Base-by-base conservation (phyloP, 1,284 basidiomycete genomes). In the Moesziomyces aphidis region DNA sequence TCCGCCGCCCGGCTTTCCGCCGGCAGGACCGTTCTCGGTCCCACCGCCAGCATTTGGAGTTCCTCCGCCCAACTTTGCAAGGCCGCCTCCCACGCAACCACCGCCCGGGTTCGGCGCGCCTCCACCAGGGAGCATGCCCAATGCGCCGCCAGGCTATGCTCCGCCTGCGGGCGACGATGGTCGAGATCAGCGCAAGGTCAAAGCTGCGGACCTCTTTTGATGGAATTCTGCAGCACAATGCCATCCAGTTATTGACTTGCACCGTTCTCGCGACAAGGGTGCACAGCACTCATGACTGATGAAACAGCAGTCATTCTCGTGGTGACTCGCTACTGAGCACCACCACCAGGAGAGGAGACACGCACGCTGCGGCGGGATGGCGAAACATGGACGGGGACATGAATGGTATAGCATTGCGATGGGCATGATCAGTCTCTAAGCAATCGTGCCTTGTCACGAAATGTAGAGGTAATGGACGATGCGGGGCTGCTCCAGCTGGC, bases 141-240 rank as follows among this genome's bases (percentile, higher is more conserved):
- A 39, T 24, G 50, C 48, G 26, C 39, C 11, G 48, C 36, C 45
- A 22, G 60, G 19, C 11, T 34, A 50, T 22, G 52, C 44, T 42
- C 51, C 44, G 24, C 45, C 53, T 22, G 24, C 55, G 1, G 57
- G 55, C 48, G 46, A 50, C 24, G 58, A 56, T 23, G 57, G 50
- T n/a, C 56, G 50, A 46, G 52, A 58, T 17, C 43, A 43, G 50
- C 63, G 50, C 49, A 66, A 56, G 50, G 66, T 64, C 22, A 74
- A 47, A 42, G 69, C 76, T 21, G 67, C 75, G 15, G 75, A 77
- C 44, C 61, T 73, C 5, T 77, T 76, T 19, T 77, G 49, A 75
- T 6, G 19, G 28, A 34, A 7, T 13, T 15, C 2, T 15, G 39
- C 39, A 17, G 4, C 17, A 5, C 39, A 42, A 19, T 19, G 4